Conservation (phyloP, 768 basidiomycete species). For the Galerina sulciceps region DNA sequence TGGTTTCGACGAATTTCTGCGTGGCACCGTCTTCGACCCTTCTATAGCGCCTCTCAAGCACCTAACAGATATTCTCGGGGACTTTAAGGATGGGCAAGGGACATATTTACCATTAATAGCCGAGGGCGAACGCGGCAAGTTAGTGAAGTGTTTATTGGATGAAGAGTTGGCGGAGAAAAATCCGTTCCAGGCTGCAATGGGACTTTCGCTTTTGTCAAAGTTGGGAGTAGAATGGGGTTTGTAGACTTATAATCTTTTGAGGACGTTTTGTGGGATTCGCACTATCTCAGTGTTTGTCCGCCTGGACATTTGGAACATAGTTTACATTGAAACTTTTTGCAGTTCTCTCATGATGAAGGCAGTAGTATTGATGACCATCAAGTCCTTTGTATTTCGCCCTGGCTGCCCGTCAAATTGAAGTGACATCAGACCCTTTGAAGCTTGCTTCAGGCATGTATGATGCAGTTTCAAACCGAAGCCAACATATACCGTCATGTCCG, state of each 20-base stretch:
- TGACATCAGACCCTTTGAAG: too few relatives aligned
- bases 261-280: too few relatives aligned
- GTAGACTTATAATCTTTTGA: background rate
- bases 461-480: too few relatives aligned
- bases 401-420: too few relatives aligned
- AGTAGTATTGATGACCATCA: too few relatives aligned
- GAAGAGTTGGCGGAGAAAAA: conserved; percentile 35
- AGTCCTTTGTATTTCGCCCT: too few relatives aligned
- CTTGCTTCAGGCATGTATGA: too few relatives aligned
- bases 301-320: too few relatives aligned
- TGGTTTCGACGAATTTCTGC: background rate
- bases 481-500: too few relatives aligned
- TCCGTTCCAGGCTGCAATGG: conserved; percentile 55
- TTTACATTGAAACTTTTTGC: too few relatives aligned
- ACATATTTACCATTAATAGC: conserved; percentile 19
- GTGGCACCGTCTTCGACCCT: conserved; percentile 24
- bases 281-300: too few relatives aligned
- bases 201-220: conserved; percentile 43
- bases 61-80: conserved; percentile 33
- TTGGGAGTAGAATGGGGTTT: conserved; percentile 32
- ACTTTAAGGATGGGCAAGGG: conserved; percentile 27
- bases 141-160: conserved; percentile 37
- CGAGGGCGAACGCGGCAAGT: conserved; percentile 23
- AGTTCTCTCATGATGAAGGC: too few relatives aligned
- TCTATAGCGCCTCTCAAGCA: conserved; percentile 36